phyloP scores from a whole-genome alignment of 768 basidiomycete species.

The Lentinula sp. region DNA sequence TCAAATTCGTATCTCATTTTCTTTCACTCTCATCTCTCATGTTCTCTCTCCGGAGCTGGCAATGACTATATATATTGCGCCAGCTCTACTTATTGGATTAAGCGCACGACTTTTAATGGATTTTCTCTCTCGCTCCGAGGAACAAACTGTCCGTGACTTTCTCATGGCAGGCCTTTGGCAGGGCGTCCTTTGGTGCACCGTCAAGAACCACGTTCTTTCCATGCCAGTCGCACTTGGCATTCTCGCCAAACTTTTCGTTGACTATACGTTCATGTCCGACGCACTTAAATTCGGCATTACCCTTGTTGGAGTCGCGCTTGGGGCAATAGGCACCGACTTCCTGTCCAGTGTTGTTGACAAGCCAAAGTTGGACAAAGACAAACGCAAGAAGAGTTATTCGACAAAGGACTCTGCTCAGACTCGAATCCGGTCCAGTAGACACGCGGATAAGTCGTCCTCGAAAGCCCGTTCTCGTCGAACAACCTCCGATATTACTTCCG shows the following conservation, averaged over 20 bases:
- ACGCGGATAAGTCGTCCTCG: conserved; percentile 4
- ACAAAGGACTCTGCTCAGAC: conserved; percentile 14
- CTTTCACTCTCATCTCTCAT: background rate
- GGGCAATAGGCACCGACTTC: conserved; percentile 66
- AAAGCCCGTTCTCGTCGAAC: conserved; percentile 18
- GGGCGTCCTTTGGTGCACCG: conserved; percentile 67
- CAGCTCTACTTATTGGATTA: conserved; percentile 68
- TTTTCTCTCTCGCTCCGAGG: conserved; percentile 41
- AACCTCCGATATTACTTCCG: conserved; percentile 57
- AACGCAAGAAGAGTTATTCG: conserved; percentile 21
- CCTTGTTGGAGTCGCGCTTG: conserved; percentile 61
- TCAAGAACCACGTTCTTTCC: conserved; percentile 47
- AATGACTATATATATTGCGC: conserved; percentile 36
- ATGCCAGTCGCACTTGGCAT: conserved; percentile 54
- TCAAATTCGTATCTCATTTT: background rate
- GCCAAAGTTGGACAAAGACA: conserved; percentile 24
- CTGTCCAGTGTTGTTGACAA: conserved; percentile 61
- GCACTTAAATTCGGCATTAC: conserved; percentile 49
- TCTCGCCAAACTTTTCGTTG: conserved; percentile 55
- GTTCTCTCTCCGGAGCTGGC: conserved; percentile 5
- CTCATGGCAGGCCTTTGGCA: conserved; percentile 71
- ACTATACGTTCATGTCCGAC: conserved; percentile 54
- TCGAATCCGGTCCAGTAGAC: conserved; percentile 15
- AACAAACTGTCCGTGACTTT: conserved; percentile 47
- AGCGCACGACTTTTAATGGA: conserved; percentile 69